Conservation (phyloP, 805 yeast species). For the Kluyveromyces lactis region DNA sequence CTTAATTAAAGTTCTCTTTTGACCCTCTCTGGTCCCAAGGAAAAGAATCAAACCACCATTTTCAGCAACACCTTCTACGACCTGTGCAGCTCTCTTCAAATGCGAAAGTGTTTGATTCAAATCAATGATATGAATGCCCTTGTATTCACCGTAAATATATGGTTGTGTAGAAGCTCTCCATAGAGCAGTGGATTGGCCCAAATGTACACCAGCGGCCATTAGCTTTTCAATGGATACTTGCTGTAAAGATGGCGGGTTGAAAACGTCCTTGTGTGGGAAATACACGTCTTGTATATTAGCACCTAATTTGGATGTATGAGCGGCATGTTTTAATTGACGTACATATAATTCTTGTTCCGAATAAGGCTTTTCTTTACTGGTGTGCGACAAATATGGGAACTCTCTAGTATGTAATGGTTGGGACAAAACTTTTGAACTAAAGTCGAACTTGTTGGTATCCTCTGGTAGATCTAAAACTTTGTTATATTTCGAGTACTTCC, state of each 20-base stretch:
- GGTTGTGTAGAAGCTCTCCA: constrained; percentile 82
- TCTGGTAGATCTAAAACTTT: constrained; percentile 13
- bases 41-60: constrained; percentile 80
- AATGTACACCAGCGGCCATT: constrained; percentile 87
- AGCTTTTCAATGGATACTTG: constrained; percentile 62
- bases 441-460: constrained; percentile 5
- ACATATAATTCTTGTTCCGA: constrained; percentile 68
- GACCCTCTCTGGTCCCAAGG: constrained; percentile 79
- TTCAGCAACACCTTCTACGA: constrained; percentile 73
- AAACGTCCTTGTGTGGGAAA: constrained; percentile 57
- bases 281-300: constrained; percentile 55
- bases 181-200: constrained; percentile 80
- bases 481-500: constrained; percentile 19
- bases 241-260: constrained; percentile 46
- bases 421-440: background rate
- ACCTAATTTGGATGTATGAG: constrained; percentile 51
- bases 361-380: constrained; percentile 57
- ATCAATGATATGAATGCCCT: constrained; percentile 88
- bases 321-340: constrained; percentile 59
- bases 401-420: constrained; percentile 8
- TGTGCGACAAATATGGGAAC: constrained; percentile 55
- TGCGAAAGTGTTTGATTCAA: constrained; percentile 71
- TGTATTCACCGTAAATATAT: constrained; percentile 77
- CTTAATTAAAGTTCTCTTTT: constrained; percentile 60
- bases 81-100: constrained; percentile 74